A percentile compares a stretch with the other conserved stretches of the same genome.
Evolutionary conservation across 495 filamentous ascomycete genomes (phyloP).

Genomic region (Xylaria venustula): DNA sequence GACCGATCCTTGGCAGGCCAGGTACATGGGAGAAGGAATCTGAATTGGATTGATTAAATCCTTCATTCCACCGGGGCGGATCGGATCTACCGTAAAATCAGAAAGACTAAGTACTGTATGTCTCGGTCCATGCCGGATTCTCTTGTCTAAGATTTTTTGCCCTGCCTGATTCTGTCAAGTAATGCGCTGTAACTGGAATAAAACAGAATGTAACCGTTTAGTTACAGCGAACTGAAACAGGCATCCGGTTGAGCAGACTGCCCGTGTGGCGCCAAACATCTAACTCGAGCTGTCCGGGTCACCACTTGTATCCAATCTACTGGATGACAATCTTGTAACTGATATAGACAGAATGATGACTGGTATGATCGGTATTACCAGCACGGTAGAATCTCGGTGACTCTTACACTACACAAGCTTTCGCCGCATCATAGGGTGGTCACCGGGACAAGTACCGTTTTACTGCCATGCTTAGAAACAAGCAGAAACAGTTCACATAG

Average conservation of each 20-base stretch:
- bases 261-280: neutral
- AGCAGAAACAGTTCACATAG: no score
- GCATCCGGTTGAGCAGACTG: neutral
- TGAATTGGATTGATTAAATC: neutral
- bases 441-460: no score
- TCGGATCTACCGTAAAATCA: neutral
- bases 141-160: neutral
- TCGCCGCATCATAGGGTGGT: no score
- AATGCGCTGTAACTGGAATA: no score
- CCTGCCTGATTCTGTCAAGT: neutral
- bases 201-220: no score
- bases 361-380: no score
- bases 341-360: no score
- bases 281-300: no score
- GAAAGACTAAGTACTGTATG: neutral
- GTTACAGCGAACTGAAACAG: neutral
- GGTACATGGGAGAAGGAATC: neutral
- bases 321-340: neutral
- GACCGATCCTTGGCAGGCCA: no score
- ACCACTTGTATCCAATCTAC: constrained; percentile 3
- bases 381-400: no score
- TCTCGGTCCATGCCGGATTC: neutral
- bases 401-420: no score
- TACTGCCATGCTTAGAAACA: no score
- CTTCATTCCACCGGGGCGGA: neutral